Conservation (phyloP, 495 filamentous ascomycete genomes). For the Talaromyces liani region DNA sequence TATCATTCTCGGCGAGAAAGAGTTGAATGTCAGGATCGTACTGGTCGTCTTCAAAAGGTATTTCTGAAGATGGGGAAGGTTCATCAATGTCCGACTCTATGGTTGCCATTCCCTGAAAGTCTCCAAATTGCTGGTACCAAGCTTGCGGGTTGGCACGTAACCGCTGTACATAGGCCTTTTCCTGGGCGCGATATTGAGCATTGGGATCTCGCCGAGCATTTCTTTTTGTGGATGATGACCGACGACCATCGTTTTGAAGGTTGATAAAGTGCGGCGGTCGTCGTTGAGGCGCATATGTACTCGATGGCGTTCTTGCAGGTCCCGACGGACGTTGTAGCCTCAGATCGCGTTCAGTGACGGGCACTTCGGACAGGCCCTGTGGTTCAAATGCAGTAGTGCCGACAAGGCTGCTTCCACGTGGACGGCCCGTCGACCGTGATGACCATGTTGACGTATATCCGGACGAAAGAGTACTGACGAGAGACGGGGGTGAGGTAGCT, state of each 20-base stretch:
- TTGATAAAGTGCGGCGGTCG: slow-evolving; percentile 57
- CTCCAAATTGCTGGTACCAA: slow-evolving; percentile 63
- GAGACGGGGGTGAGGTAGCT: slow-evolving; percentile 33
- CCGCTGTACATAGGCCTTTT: slow-evolving; percentile 73
- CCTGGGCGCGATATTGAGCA: slow-evolving; percentile 75
- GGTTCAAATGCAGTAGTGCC: slow-evolving; percentile 25
- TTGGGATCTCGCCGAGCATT: slow-evolving; percentile 56
- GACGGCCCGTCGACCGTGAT: slow-evolving; percentile 27
- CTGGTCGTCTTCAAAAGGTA: slow-evolving; percentile 69
- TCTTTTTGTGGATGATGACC: slow-evolving; percentile 47
- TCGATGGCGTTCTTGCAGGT: slow-evolving; percentile 60
- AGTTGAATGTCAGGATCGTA: slow-evolving; percentile 92
- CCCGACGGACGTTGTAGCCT: slow-evolving; percentile 44
- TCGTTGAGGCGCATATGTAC: slow-evolving; percentile 69
- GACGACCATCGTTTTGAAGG: slow-evolving; percentile 40
- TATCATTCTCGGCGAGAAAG: slow-evolving; percentile 79
- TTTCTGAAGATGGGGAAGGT: slow-evolving; percentile 77
- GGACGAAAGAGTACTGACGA: slow-evolving; percentile 27
- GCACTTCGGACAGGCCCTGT: slow-evolving; percentile 18
- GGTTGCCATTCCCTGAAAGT: slow-evolving; percentile 57
- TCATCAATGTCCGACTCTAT: slow-evolving; percentile 85
- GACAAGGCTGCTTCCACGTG: slow-evolving; percentile 36
- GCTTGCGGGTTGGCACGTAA: slow-evolving; percentile 63
- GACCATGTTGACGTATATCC: slow-evolving; percentile 27
- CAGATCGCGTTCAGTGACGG: slow-evolving; percentile 21